Base-by-base conservation (phyloP, 1,284 basidiomycete genomes). In the Ganoderma lingzhi region DNA sequence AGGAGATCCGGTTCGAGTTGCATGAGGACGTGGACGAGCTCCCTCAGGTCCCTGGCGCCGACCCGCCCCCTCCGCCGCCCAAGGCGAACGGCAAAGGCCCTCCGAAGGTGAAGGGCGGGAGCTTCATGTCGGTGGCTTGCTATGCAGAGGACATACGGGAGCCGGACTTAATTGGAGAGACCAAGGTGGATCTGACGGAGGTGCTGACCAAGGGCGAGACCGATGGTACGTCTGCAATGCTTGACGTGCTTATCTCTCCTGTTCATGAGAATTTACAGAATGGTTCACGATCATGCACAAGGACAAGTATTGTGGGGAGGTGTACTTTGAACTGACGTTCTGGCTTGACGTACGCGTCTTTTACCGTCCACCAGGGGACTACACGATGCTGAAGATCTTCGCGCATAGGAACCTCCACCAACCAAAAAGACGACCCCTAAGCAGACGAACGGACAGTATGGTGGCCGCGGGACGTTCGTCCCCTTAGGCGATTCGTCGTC, bases 91-190 rank as follows among this genome's bases (percentile, higher is more conserved):
- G 79, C 45, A 78, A 84, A 76, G 82, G 81, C n/a, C 78, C 81
- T 10, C 89, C 87, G 80, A 89, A 85, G 64, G 88, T 93, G 59
- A 89, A 90, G 77, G 92, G 93, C 62, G 93, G 91, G 66, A 94
- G 90, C 79, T 85, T 83, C 45, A 92, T 99, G 90, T 88, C 87
- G 74, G 78, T 99, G 58, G 88, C 92, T 42, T 97, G 96, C 80
- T 99, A 93, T 80, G 97, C 98, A 17, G 97, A 99, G 80, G 97
- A 99, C 81, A 86, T 93, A 64, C 92, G 95, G 72, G 97, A 99
- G 77, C 97, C 98, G 63, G 96, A 97, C 77, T 86, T 99, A 74
- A 97, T 99, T 79, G 98, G 98, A 60, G 97, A 99, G 80, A 85
- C 90, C 1, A 85, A 89, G 55, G 93, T 99, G 2, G 93, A 97